These are phyloP conservation scores for Camelina hispida DNA, from an alignment of 345 rosid species.

Conservation along the genomic window DNA sequence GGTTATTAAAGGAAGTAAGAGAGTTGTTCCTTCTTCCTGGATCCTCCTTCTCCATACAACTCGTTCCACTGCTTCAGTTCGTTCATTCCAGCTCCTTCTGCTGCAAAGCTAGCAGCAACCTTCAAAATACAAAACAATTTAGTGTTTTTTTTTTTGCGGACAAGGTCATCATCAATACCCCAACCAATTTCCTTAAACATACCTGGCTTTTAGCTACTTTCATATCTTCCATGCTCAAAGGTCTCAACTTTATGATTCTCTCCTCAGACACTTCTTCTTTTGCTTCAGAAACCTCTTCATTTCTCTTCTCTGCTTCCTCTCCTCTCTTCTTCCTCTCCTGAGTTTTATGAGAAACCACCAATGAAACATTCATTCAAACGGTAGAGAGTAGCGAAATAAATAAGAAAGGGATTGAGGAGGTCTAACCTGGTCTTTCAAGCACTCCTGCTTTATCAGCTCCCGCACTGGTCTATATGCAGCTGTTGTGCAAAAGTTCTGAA, in stretches of 20 bases:
- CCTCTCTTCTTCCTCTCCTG: constrained; percentile 56
- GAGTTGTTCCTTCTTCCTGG: constrained; percentile 88
- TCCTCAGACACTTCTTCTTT: constrained; percentile 69
- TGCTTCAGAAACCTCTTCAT: constrained; percentile 44
- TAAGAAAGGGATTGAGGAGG: neutral
- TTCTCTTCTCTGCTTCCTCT: constrained; percentile 60
- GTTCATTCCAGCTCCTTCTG: constrained; percentile 76
- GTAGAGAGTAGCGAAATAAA: neutral
- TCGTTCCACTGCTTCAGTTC: constrained; percentile 97
- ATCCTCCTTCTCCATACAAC: constrained; percentile 89
- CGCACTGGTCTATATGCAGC: constrained; percentile 97
- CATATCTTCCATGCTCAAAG: constrained; percentile 92
- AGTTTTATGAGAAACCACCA: constrained; percentile 7
- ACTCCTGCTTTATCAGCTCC: constrained; percentile 86
- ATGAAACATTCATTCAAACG: constrained; percentile 3
- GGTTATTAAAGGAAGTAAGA: constrained; percentile 75
- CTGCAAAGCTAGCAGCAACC: constrained; percentile 93
- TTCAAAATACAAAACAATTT: constrained; percentile 36
- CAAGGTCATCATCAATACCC: constrained; percentile 27
- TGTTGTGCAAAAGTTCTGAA: constrained; percentile 90
- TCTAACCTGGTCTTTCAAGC: constrained; percentile 72
- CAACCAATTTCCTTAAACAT: neutral
- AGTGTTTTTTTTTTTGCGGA: neutral
- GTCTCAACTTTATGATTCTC: constrained; percentile 61
- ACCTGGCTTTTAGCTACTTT: constrained; percentile 95